Base-by-base conservation (phyloP, 2,329 filamentous ascomycete species). In the Penicillium sp. region DNA sequence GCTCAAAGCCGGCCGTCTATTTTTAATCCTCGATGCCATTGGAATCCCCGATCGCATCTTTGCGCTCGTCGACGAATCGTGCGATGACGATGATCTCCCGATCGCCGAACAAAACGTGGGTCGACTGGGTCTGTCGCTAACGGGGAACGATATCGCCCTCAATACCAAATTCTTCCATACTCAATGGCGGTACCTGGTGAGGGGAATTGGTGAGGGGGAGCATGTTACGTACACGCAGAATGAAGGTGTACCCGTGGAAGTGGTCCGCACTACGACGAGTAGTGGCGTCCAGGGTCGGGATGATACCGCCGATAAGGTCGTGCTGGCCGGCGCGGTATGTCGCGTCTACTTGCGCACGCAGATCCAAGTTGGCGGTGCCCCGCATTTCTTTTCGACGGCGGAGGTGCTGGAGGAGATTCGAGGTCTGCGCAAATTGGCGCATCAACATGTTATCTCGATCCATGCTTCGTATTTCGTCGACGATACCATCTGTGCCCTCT, bases 1-100 rank as follows among this genome's bases (percentile, higher is more conserved):
- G 35, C 80, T 83, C 58, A 83, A 83, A 61, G 84, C 85, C 4
- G 81, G 82, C 62, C 81, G 86, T 37, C 73, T 88, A 15, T 89
- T 88, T 66, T 79, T 89, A 35, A 85, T 87, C 22, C 78, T 89
- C 28, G 79, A 81, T 51, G 83, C 86, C 59, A 82, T 87, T 59
- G 85, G 85, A 10, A 82, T 86, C n/a, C 83, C 86, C n/a, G 85
- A 87, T 65, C 84, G 85, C 62, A 88, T 89, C 49, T 88, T 88
- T 65, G 80, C 83, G 2, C 80, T 87, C 17, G 84, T 88, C 42
- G 86, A 88, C 67, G 82, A 84, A 60, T 86, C 84, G 3, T 86
- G 85, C 77, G 85, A 88, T 64, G 86, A 89, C 64, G 82, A 85
- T 50, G 86, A 89, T 70, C 75, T 89, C 19, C 86, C 86, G 1